Evolutionary conservation across 2,329 filamentous ascomycete species (phyloP).

Genomic region (Ciborinia camelliae): DNA sequence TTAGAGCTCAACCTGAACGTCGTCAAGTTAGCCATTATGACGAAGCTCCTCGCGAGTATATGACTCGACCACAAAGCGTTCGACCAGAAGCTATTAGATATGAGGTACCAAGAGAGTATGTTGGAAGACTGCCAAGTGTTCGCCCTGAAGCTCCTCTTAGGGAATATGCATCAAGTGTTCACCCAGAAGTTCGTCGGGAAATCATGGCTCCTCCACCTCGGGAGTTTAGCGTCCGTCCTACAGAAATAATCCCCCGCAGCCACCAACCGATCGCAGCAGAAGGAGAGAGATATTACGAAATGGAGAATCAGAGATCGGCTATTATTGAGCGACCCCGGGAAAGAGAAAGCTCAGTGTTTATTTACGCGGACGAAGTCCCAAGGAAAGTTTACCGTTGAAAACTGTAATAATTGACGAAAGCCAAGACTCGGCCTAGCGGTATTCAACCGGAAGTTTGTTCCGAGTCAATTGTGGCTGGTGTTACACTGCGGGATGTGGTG

Average conservation of each 20-base stretch:
- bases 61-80: conserved; percentile 48
- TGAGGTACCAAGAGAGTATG: conserved; percentile 44
- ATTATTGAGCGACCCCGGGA: conserved; percentile 34
- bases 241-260: conserved; percentile 29
- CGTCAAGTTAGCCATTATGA: conserved; percentile 41
- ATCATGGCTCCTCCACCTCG: conserved; percentile 30
- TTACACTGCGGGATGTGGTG: not conserved
- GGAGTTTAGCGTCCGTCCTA: conserved; percentile 35
- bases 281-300: conserved; percentile 33
- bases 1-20: conserved; percentile 39
- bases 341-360: conserved; percentile 34
- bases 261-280: conserved; percentile 27
- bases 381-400: conserved; percentile 35
- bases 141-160: conserved; percentile 34
- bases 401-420: not conserved
- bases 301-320: conserved; percentile 28
- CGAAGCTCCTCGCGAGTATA: conserved; percentile 51
- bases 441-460: conserved; percentile 6
- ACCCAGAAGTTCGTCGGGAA: conserved; percentile 37
- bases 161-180: conserved; percentile 39
- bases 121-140: conserved; percentile 43
- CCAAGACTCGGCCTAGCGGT: not conserved
- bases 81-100: conserved; percentile 49
- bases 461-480: conserved; percentile 8
- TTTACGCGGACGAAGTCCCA: conserved; percentile 35